Evolutionary conservation across 2,329 filamentous ascomycete genomes (phyloP), one percentile per base, ranked within the genome.

Genomic region (Sclerotinia trifoliorum): DNA sequence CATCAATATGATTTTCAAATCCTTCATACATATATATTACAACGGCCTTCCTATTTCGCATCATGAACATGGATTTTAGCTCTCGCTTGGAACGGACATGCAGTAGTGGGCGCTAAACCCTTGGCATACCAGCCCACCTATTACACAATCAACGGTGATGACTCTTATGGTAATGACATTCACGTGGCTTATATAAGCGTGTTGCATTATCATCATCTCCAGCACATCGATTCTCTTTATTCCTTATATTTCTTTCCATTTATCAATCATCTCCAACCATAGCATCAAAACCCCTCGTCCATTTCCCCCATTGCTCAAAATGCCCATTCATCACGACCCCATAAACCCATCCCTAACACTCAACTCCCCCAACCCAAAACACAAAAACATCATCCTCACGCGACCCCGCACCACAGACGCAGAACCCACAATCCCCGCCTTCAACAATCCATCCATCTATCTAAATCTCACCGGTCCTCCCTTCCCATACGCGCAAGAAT

Each of bases 321-420:
- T 61, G 58, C 58, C 58, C 21, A 61, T 61, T 26, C 58, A 61
- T 1, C 58, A 61, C 13, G 11, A 49, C 29, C 58, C 44, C 58
- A 21, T 61, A 15, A 32, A n/a, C 21, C 58, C 58, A 13, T 35
- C 5, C 3, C 44, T 61, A 6, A 61, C 58, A 0, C 58, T 61
- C 26, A 10, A 10, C 5, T 61, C 58, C 21, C 1, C 19, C 26
- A 17, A 49, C 6, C 26, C 58, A 21, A 29, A n/a, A 5, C 52
- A 46, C 52, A 15, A 66, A 57, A 66, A 66, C 0, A 57, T 66
- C n/a, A 66, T 66, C 11, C 64, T 66, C 29, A 66, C 64, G 0
- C 51, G n/a, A 3, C 65, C 65, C 0, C 65, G 65, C 6, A 35
- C n/a, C 7, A 29, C 55, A 15, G 65, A 66, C 11, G 51, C 42